These are phyloP conservation scores for Arthrinium phaeospermum DNA, from an alignment of 2,329 filamentous ascomycete species.

Conservation along the genomic window DNA sequence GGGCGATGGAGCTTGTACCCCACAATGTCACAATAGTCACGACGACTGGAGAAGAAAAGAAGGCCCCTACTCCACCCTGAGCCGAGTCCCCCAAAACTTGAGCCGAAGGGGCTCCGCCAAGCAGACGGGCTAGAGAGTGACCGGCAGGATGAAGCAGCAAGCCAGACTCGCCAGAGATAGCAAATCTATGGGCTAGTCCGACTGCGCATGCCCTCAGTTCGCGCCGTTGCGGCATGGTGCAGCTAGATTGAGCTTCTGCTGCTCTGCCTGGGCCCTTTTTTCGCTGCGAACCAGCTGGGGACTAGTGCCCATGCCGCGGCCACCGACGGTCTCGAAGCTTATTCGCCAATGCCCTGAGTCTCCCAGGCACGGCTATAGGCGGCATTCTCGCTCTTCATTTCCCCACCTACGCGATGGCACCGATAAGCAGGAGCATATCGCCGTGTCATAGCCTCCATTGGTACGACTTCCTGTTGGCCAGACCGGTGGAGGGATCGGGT, in stretches of 20 bases:
- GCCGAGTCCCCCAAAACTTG: slow-evolving; percentile 21
- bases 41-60: slow-evolving; percentile 5
- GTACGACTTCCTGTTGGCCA: slow-evolving; percentile 33
- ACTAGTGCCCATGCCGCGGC: slow-evolving; percentile 21
- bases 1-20: background rate
- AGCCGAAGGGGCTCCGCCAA: slow-evolving; percentile 13
- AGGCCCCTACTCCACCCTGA: slow-evolving; percentile 22
- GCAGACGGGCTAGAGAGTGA: background rate
- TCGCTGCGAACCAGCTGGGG: background rate
- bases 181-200: background rate
- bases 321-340: slow-evolving; percentile 27
- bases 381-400: slow-evolving; percentile 35
- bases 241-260: background rate
- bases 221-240: background rate
- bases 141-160: background rate
- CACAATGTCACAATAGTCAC: background rate
- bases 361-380: slow-evolving; percentile 36
- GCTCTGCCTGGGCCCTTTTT: background rate
- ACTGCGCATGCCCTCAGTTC: background rate
- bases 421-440: slow-evolving; percentile 36
- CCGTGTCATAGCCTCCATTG: slow-evolving; percentile 35
- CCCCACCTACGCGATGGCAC: slow-evolving; percentile 37
- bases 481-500: slow-evolving; percentile 20
- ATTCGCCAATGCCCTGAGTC: slow-evolving; percentile 37
- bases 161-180: slow-evolving; percentile 1